These are phyloP conservation scores for Infundibulicybe gibba DNA, from an alignment of 768 basidiomycete species.

Conservation along the genomic window DNA sequence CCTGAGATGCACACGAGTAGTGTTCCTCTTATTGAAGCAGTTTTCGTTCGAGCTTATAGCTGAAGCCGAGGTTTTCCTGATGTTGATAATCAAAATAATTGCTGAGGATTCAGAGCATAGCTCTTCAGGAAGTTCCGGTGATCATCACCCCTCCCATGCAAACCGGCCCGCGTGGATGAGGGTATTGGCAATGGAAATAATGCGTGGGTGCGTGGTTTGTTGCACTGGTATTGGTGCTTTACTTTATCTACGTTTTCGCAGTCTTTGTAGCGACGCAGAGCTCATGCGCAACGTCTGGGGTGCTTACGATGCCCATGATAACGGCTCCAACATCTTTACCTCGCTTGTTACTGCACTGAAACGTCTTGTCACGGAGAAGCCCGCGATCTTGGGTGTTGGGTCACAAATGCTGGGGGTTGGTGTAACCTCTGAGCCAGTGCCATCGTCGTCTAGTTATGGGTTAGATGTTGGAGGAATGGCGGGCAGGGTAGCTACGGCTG, in stretches of 20 bases:
- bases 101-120: constrained; percentile 42
- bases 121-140: constrained; percentile 5
- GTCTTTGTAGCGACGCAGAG: constrained; percentile 76
- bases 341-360: constrained; percentile 82
- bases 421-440: constrained; percentile 34
- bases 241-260: constrained; percentile 17
- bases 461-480: constrained; percentile 67
- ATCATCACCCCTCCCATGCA: constrained; percentile 24
- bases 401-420: constrained; percentile 83
- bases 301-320: constrained; percentile 62
- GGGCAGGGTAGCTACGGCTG: constrained; percentile 80
- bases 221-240: background rate
- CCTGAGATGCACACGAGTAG: constrained; percentile 87
- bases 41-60: constrained; percentile 78
- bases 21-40: constrained; percentile 90
- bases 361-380: constrained; percentile 86
- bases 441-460: constrained; percentile 43
- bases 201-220: constrained; percentile 61
- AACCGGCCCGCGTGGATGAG: constrained; percentile 80
- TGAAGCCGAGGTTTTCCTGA: constrained; percentile 86
- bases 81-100: constrained; percentile 63
- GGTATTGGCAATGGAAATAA: constrained; percentile 88
- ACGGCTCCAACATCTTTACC: constrained; percentile 68
- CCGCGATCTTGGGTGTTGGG: constrained; percentile 74
- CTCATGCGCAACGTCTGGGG: constrained; percentile 79